These are phyloP conservation scores for Crithidia thermophila DNA, from an alignment of 208 protist species.

Conservation along the genomic window DNA sequence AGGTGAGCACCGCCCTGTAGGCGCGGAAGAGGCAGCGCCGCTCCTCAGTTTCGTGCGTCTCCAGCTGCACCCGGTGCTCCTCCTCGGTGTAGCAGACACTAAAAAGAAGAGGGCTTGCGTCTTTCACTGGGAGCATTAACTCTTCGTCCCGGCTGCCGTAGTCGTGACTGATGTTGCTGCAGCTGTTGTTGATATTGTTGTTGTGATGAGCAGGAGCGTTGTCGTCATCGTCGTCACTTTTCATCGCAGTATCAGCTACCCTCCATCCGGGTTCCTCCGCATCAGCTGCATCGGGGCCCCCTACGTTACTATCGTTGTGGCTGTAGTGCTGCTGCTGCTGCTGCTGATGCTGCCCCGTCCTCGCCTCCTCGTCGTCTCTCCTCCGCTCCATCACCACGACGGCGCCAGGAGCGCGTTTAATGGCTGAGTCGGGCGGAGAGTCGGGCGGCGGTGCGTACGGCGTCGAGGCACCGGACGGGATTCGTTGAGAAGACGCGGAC, in stretches of 20 bases:
- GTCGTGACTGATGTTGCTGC: no score
- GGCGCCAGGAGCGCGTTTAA: conserved; percentile 1
- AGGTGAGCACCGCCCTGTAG: conserved; percentile 23
- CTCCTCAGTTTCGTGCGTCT: conserved; percentile 36
- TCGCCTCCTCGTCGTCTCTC: conserved; percentile 1
- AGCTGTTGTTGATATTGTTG: no score
- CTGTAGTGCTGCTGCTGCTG: no score
- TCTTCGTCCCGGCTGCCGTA: no score
- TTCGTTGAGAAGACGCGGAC: background rate
- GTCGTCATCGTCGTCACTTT: no score
- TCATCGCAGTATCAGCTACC: no score
- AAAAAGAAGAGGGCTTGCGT: conserved; percentile 11
- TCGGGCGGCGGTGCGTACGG: conserved; percentile 10
- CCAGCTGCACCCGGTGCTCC: conserved; percentile 32
- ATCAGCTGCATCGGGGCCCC: no score
- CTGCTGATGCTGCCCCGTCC: background rate
- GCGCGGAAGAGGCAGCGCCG: conserved; percentile 37
- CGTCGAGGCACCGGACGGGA: background rate
- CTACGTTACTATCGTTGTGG: no score
- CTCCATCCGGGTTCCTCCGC: no score
- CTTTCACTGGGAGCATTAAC: no score
- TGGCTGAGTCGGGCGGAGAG: conserved; percentile 14
- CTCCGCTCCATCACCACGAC: no score
- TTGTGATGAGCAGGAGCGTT: no score
- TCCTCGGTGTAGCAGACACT: conserved; percentile 31